Percentiles rank a stretch among this genome's conserved stretches.
These are phyloP conservation scores for Aureobasidium sp. DNA, from an alignment of 2,329 filamentous ascomycete species.

Conservation along the genomic window DNA sequence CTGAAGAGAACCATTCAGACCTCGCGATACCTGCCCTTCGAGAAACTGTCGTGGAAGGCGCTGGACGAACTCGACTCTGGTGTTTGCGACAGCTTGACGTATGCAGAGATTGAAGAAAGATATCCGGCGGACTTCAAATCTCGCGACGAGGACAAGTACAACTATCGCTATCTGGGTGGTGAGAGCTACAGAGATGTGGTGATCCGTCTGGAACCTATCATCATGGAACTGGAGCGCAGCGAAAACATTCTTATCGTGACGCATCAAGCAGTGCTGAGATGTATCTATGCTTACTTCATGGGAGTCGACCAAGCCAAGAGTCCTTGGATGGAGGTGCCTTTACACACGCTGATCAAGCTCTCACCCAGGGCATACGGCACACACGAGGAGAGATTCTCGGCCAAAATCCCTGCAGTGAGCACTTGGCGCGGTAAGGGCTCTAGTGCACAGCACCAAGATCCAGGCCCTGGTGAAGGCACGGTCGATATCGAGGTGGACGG, in stretches of 20 bases:
- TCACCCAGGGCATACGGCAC: constrained; percentile 93
- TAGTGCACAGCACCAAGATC: constrained; percentile 72
- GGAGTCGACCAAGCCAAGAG: constrained; percentile 87
- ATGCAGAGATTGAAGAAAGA: constrained; percentile 83
- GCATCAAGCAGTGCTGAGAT: constrained; percentile 91
- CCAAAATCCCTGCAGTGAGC: constrained; percentile 90
- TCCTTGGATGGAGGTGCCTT: constrained; percentile 96
- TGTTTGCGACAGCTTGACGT: constrained; percentile 93
- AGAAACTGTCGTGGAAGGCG: constrained; percentile 97
- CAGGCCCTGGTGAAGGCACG: constrained; percentile 9
- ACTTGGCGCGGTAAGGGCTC: constrained; percentile 94
- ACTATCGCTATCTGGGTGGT: constrained; percentile 95
- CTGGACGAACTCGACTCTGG: constrained; percentile 95
- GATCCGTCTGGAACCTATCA: constrained; percentile 95
- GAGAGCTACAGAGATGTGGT: constrained; percentile 96
- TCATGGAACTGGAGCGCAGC: constrained; percentile 95
- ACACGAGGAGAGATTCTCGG: constrained; percentile 77
- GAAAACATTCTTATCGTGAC: constrained; percentile 98
- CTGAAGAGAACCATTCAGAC: constrained; percentile 85
- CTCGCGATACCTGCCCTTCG: constrained; percentile 78
- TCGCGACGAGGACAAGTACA: constrained; percentile 98
- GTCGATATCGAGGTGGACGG: neutral
- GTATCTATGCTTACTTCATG: constrained; percentile 99
- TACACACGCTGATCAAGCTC: constrained; percentile 94
- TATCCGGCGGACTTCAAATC: constrained; percentile 94